phyloP scores from a whole-genome alignment of 140 eudicot species.

The Senecio squalidus region DNA sequence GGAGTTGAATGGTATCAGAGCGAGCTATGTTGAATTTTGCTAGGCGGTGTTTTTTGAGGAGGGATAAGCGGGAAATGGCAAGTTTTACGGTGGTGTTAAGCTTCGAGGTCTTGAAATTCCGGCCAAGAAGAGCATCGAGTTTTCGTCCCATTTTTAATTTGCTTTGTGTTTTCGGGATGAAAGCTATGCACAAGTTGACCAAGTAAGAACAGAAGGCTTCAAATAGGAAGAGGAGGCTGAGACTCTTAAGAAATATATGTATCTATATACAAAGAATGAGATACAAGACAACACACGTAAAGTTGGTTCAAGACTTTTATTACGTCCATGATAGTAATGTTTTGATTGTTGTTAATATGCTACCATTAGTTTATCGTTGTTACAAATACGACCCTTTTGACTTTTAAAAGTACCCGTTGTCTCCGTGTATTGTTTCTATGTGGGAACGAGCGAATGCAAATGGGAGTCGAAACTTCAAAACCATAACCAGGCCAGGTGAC shows the following conservation, averaged over 20 bases:
- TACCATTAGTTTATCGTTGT: slow-evolving; percentile 6
- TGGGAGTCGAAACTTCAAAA: background rate
- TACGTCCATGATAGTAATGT: slow-evolving; percentile 15
- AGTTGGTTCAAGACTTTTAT: slow-evolving; percentile 34
- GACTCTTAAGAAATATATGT: slow-evolving; percentile 4
- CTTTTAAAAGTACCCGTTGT: background rate
- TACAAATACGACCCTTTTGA: slow-evolving; percentile 11
- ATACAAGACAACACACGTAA: slow-evolving; percentile 23
- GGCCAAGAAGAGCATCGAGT: slow-evolving; percentile 66
- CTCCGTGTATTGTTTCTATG: background rate
- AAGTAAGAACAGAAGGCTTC: background rate
- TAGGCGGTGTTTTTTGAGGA: slow-evolving; percentile 62
- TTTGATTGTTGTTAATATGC: background rate
- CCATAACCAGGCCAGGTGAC: background rate
- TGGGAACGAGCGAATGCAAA: background rate
- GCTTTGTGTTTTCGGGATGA: slow-evolving; percentile 2
- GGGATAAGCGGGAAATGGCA: slow-evolving; percentile 59
- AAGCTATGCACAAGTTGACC: slow-evolving; percentile 14
- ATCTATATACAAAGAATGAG: slow-evolving; percentile 9
- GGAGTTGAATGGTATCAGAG: slow-evolving; percentile 65
- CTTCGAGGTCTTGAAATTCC: slow-evolving; percentile 42
- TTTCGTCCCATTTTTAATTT: slow-evolving; percentile 59
- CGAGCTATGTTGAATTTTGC: slow-evolving; percentile 45
- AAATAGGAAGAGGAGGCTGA: slow-evolving; percentile 5
- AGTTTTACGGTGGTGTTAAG: slow-evolving; percentile 45